A percentile compares a stretch with the other conserved stretches of the same genome.
Conservation (phyloP, 306 rosid genomes). For the Pachyrhizus erosus region DNA sequence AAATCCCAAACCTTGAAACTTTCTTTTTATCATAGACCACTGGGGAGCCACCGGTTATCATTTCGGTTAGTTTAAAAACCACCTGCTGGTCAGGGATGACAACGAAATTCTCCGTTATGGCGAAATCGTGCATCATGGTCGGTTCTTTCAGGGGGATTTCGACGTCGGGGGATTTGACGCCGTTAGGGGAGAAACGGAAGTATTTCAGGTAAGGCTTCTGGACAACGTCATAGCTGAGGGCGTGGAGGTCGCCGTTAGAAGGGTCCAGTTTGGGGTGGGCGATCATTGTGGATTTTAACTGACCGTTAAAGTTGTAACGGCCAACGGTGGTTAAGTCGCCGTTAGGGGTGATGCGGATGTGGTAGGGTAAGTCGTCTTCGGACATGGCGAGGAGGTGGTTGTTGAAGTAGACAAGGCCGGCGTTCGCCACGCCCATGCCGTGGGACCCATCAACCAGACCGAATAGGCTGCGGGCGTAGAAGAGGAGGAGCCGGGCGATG, state of each 20-base stretch:
- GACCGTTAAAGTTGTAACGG: slow-evolving; percentile 69
- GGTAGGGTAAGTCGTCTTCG: slow-evolving; percentile 80
- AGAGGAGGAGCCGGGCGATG: slow-evolving; percentile 77
- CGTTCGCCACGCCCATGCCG: slow-evolving; percentile 97
- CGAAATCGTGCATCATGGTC: slow-evolving; percentile 97
- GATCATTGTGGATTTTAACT: slow-evolving; percentile 77
- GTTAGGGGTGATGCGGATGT: slow-evolving; percentile 56
- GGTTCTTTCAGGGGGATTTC: slow-evolving; percentile 71
- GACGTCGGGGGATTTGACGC: slow-evolving; percentile 73
- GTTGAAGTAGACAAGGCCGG: slow-evolving; percentile 87
- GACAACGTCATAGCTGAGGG: slow-evolving; percentile 62
- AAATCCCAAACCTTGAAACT: slow-evolving; percentile 69
- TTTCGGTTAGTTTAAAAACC: slow-evolving; percentile 76
- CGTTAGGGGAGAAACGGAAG: slow-evolving; percentile 64
- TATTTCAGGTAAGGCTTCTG: slow-evolving; percentile 83
- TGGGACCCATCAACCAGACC: slow-evolving; percentile 71
- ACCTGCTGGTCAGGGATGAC: slow-evolving; percentile 96
- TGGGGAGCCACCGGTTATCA: slow-evolving; percentile 91
- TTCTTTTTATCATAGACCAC: slow-evolving; percentile 76
- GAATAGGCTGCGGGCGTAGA: slow-evolving; percentile 70
- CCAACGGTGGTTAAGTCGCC: slow-evolving; percentile 84
- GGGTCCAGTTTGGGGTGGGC: slow-evolving; percentile 96
- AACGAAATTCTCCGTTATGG: slow-evolving; percentile 74
- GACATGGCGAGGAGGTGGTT: slow-evolving; percentile 78
- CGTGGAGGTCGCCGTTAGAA: slow-evolving; percentile 61